Conservation (phyloP, 208 protist genomes). For the Trypanosoma platydactyli region DNA sequence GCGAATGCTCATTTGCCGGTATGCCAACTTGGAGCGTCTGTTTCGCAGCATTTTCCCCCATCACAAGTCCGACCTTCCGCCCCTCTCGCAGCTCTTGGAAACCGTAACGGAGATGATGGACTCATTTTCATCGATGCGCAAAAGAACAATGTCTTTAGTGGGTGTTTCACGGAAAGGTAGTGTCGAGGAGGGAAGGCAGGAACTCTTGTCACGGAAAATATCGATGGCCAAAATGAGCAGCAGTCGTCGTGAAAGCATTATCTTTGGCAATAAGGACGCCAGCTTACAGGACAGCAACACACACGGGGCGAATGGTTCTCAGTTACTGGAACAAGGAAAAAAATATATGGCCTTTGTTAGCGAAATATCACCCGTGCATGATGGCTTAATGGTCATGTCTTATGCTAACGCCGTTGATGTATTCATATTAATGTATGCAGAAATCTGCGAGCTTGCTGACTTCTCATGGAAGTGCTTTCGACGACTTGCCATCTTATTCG, state of each 20-base stretch:
- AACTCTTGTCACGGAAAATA: too few relatives aligned
- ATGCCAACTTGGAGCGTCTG: conserved; percentile 34
- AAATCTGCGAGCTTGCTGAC: conserved; percentile 37
- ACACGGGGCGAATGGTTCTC: too few relatives aligned
- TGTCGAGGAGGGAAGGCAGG: too few relatives aligned
- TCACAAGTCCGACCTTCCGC: conserved; percentile 24
- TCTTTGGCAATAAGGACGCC: too few relatives aligned
- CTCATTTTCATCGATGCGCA: neutral
- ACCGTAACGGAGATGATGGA: conserved; percentile 24
- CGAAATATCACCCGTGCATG: neutral
- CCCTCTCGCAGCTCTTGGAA: conserved; percentile 18
- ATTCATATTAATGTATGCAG: conserved; percentile 34
- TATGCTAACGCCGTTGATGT: conserved; percentile 39
- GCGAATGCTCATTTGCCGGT: conserved; percentile 51
- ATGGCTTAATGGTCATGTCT: conserved; percentile 19
- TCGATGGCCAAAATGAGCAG: too few relatives aligned
- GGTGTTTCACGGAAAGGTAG: too few relatives aligned
- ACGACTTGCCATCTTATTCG: conserved; percentile 39
- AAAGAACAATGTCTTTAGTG: neutral
- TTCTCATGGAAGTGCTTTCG: conserved; percentile 41
- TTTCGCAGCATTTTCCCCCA: conserved; percentile 53
- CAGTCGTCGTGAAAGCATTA: too few relatives aligned
- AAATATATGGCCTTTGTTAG: too few relatives aligned
- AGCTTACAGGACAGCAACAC: too few relatives aligned
- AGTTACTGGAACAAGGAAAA: too few relatives aligned